phyloP scores from a whole-genome alignment of 768 basidiomycete species.

The Gloeophyllum trabeum region DNA sequence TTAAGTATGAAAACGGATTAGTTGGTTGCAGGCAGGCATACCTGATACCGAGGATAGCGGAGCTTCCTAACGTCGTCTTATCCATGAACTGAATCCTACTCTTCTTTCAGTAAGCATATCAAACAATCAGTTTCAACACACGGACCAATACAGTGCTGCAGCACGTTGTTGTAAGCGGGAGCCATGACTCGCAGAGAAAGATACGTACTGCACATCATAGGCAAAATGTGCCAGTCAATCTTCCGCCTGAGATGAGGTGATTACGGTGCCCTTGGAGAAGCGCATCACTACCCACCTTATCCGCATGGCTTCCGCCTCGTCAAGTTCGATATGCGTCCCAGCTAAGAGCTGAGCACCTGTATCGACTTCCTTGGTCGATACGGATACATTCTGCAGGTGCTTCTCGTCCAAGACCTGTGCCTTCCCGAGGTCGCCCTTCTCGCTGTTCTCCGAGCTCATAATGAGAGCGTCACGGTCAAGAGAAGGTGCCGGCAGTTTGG shows the following conservation, averaged over 20 bases:
- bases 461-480: too few species aligned
- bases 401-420: constrained; percentile 16
- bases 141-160: constrained; percentile 56
- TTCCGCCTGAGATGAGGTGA: too few species aligned
- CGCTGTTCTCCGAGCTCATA: too few species aligned
- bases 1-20: too few species aligned
- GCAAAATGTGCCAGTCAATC: constrained; percentile 57
- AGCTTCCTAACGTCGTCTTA: constrained; percentile 56
- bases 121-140: too few species aligned
- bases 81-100: constrained; percentile 78
- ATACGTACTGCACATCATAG: constrained; percentile 65
- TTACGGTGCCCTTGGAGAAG: too few species aligned
- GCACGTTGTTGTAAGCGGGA: too few species aligned
- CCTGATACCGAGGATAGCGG: constrained; percentile 65
- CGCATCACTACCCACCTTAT: constrained; percentile 41
- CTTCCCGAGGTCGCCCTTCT: too few species aligned
- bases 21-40: too few species aligned
- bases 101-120: too few species aligned
- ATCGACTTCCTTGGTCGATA: constrained; percentile 47
- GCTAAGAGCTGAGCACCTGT: constrained; percentile 49
- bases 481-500: too few species aligned
- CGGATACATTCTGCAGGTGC: constrained; percentile 21
- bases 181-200: too few species aligned
- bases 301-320: constrained; percentile 38
- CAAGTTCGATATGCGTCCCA: constrained; percentile 29